Evolutionary conservation across 805 yeast species (phyloP).

Genomic region (Cyberlindnera nakhonratchasimensis): DNA sequence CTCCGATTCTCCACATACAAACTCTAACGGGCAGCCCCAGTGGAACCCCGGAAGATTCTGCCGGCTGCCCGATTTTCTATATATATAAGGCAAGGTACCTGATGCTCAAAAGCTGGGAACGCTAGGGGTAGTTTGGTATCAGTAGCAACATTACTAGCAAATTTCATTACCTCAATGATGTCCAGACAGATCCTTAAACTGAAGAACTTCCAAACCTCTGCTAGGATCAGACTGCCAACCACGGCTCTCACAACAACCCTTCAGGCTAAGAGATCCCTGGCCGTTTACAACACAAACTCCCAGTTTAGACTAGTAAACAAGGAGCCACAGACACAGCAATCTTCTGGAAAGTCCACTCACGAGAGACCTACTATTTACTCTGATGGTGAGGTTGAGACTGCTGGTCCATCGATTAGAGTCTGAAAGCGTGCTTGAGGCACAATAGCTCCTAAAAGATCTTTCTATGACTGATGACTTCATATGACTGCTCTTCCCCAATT

Average conservation of each 20-base stretch:
- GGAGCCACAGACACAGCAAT: conserved; percentile 12
- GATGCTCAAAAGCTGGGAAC: no score
- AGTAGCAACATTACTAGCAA: not conserved
- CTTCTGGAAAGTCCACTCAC: conserved; percentile 12
- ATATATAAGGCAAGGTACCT: no score
- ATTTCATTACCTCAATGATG: conserved; percentile 1
- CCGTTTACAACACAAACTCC: conserved; percentile 18
- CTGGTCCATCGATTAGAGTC: conserved; percentile 29
- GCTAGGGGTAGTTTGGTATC: no score
- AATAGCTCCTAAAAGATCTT: no score
- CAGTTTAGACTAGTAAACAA: conserved; percentile 25
- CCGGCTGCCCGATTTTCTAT: no score
- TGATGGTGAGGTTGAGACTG: conserved; percentile 31
- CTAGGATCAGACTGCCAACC: conserved; percentile 23
- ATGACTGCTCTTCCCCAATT: no score
- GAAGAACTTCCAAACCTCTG: conserved; percentile 28
- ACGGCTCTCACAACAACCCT: conserved; percentile 5
- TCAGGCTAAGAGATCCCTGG: conserved; percentile 22
- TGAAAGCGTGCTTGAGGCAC: no score
- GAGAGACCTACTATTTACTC: conserved; percentile 29
- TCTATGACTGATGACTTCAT: no score
- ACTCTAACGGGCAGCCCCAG: no score
- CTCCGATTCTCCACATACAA: no score
- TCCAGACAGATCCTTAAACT: conserved; percentile 19
- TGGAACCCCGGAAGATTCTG: no score